Base-by-base conservation (phyloP, 1,284 basidiomycete species). In the Cutaneotrichosporon sp. region DNA sequence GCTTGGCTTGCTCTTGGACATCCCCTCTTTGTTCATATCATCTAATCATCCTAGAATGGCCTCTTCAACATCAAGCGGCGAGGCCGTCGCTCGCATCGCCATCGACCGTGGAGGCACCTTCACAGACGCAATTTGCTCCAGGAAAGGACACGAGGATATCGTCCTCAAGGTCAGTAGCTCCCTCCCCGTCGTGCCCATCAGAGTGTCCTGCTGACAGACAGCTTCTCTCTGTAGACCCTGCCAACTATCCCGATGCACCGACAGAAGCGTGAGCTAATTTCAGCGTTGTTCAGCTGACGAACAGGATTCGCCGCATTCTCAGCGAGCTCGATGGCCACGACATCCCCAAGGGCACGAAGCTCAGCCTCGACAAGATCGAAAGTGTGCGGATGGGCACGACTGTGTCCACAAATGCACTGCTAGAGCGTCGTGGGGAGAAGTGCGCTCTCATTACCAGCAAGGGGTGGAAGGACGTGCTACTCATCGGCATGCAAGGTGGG, bases 381-480 rank as follows among this genome's bases (percentile, higher is more conserved):
- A 65, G 59, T 9, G 61, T 70, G 12, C 63, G 66, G 2, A 76
- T 77, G 63, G 70, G 74, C 16, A 72, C 77, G n/a, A 75, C 72
- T 0, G 76, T 75, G 88, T 92, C 90, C 0, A 98, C 94, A 10
- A 98, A 97, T 63, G 93, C 94, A 0, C 80, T 98, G 0, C 80
- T 98, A 4, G 94, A 97, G 69, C 84, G 94, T 37, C 92, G 92
- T 67, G 94, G 94, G 1, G 86, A 91, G 67, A 84, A 84, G 61
- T 91, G 96, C 58, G 94, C 91, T 0, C 78, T 98, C 19, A 76
- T 97, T n/a, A 96, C 93, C 66, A 97, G 93, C 0, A 85, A 85
- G 62, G 93, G 91, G 0, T 97, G 61, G 57, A 56, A 58, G 16
- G 67, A 71, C 43, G 61, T 62, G 12, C 53, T 69, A 2, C 56